These are phyloP conservation scores for Xerocomus potaroensis DNA, from an alignment of 768 basidiomycete species.

Conservation along the genomic window DNA sequence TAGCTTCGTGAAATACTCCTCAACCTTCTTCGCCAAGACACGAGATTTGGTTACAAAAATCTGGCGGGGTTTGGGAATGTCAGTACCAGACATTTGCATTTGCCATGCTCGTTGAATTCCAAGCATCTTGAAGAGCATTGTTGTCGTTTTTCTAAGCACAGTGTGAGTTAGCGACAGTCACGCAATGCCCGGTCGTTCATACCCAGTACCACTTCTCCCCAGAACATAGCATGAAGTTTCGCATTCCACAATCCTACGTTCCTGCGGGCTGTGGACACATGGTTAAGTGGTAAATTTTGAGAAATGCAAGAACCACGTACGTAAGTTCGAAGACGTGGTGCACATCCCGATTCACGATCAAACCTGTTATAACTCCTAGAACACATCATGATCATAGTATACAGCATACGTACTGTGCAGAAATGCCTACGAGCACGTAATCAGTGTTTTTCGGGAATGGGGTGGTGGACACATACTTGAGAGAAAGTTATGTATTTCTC, in stretches of 20 bases:
- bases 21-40: slow-evolving; percentile 62
- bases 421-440: slow-evolving; percentile 14
- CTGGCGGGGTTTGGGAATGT: slow-evolving; percentile 51
- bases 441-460: slow-evolving; percentile 36
- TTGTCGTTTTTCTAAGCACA: slow-evolving; percentile 61
- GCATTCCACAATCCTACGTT: slow-evolving; percentile 57
- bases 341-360: slow-evolving; percentile 22
- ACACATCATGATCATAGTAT: neutral
- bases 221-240: slow-evolving; percentile 59
- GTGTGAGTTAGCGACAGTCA: slow-evolving; percentile 3
- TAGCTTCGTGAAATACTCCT: slow-evolving; percentile 58
- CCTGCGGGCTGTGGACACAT: slow-evolving; percentile 34
- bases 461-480: slow-evolving; percentile 11
- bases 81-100: slow-evolving; percentile 16
- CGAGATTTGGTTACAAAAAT: slow-evolving; percentile 71
- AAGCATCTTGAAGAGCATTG: slow-evolving; percentile 74
- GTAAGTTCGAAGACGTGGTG: slow-evolving; percentile 27
- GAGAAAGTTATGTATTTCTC: slow-evolving; percentile 31
- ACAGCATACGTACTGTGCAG: slow-evolving; percentile 15
- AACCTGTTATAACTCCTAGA: slow-evolving; percentile 10
- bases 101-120: slow-evolving; percentile 57
- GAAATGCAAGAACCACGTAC: slow-evolving; percentile 7
- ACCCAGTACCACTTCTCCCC: slow-evolving; percentile 76
- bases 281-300: slow-evolving; percentile 12
- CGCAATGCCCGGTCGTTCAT: slow-evolving; percentile 3